A percentile compares a stretch with the other conserved stretches of the same genome.
These are phyloP conservation scores for Aspergillus sp. DNA, from an alignment of 2,329 filamentous ascomycete genomes.

Conservation along the genomic window DNA sequence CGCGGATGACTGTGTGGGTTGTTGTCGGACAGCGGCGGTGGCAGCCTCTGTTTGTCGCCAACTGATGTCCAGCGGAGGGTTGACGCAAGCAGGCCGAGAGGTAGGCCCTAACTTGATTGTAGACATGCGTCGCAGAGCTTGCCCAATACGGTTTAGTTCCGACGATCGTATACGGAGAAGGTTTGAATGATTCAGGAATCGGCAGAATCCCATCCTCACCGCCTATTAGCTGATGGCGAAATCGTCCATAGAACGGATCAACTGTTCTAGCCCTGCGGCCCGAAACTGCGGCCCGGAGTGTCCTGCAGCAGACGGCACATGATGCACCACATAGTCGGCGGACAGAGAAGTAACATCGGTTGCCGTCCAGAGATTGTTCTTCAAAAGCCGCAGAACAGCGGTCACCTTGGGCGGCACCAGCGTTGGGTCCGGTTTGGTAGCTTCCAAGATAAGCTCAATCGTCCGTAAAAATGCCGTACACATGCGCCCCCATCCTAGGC, in stretches of 20 bases:
- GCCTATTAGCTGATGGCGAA: constrained; percentile 4
- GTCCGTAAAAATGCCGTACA: constrained; percentile 28
- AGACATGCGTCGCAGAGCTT: background rate
- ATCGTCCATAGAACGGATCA: constrained; percentile 15
- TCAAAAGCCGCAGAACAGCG: constrained; percentile 21
- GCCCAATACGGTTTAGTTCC: background rate
- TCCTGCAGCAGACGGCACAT: constrained; percentile 7
- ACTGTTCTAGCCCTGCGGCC: constrained; percentile 13
- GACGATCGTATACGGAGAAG: background rate
- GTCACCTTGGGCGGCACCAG: constrained; percentile 20
- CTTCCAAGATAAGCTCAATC: constrained; percentile 24
- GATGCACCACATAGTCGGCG: constrained; percentile 26
- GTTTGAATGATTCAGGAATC: background rate
- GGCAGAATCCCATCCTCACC: background rate
- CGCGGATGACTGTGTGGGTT: background rate
- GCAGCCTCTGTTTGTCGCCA: background rate
- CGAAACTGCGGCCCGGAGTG: background rate
- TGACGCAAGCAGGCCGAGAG: background rate
- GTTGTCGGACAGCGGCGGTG: background rate
- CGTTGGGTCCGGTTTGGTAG: constrained; percentile 12
- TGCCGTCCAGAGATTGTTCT: constrained; percentile 21
- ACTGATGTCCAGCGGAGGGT: background rate
- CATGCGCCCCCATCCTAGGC: constrained; percentile 27
- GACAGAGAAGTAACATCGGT: constrained; percentile 22
- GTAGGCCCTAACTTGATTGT: no score